Evolutionary conservation across 2,329 filamentous ascomycete genomes (phyloP).

Genomic region (Didymella glomerata): DNA sequence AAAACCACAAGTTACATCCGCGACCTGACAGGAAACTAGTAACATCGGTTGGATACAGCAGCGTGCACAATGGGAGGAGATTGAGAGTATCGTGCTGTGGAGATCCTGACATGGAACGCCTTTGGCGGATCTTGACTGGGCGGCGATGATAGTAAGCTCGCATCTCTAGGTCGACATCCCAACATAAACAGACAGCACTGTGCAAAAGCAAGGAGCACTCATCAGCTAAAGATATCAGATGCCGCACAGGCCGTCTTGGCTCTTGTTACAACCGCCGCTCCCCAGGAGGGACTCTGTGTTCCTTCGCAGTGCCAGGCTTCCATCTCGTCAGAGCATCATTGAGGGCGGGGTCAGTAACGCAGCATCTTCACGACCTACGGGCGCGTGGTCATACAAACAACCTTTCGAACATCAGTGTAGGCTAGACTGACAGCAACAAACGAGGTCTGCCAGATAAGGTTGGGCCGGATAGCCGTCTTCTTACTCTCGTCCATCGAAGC

Average conservation of each 20-base stretch:
- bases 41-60: background rate
- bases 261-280: slow-evolving; percentile 1
- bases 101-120: background rate
- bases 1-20: background rate
- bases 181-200: slow-evolving; percentile 1
- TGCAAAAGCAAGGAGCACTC: background rate
- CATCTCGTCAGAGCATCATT: background rate
- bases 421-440: background rate
- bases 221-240: background rate
- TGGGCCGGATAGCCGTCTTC: background rate
- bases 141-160: background rate
- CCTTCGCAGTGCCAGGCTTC: background rate
- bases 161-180: background rate
- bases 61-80: background rate
- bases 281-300: background rate
- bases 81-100: background rate
- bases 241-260: background rate
- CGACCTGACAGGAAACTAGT: background rate
- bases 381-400: background rate
- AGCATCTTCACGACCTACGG: background rate
- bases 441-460: background rate
- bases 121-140: slow-evolving; percentile 2
- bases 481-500: background rate
- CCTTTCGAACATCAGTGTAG: background rate
- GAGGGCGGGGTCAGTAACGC: slow-evolving; percentile 11